Evolutionary conservation across 1,284 basidiomycete species (phyloP).

Genomic region (Bjerkandera adusta): DNA sequence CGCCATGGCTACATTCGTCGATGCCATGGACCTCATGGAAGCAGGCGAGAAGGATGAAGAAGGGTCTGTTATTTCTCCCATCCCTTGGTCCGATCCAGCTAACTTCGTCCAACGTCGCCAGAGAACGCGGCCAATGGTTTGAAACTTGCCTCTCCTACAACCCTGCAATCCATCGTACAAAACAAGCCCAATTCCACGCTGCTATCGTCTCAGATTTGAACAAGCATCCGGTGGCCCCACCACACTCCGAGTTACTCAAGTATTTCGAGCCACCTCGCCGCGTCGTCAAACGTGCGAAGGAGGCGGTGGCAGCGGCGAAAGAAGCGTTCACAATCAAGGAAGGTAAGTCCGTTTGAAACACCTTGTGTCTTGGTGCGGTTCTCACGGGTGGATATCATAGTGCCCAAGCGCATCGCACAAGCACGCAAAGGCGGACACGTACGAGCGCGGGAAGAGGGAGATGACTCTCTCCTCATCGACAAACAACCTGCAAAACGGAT

Average conservation of each 20-base stretch:
- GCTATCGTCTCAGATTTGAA: constrained; percentile 74
- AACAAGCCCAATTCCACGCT: constrained; percentile 90
- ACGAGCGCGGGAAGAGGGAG: constrained; percentile 62
- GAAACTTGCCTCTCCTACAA: constrained; percentile 79
- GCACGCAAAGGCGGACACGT: constrained; percentile 57
- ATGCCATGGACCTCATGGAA: constrained; percentile 83
- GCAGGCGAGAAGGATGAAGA: constrained; percentile 69
- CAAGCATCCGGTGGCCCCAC: constrained; percentile 76
- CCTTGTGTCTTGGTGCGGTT: not conserved
- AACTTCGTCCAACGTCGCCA: constrained; percentile 26
- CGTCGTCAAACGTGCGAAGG: constrained; percentile 57
- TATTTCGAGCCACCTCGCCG: constrained; percentile 79
- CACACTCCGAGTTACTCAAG: constrained; percentile 81
- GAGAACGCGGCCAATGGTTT: constrained; percentile 73
- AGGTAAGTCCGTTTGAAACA: constrained; percentile 38
- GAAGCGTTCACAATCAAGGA: constrained; percentile 71
- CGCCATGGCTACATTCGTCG: constrained; percentile 86
- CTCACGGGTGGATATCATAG: constrained; percentile 29
- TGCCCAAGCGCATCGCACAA: constrained; percentile 52
- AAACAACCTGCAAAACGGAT: constrained; percentile 32
- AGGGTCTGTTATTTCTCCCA: constrained; percentile 42
- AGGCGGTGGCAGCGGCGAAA: constrained; percentile 61
- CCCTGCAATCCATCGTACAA: constrained; percentile 86
- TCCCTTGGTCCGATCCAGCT: too few species aligned
- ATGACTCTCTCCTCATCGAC: constrained; percentile 63